Evolutionary conservation across 345 rosid genomes (phyloP).

Genomic region (Populus pruinosa): DNA sequence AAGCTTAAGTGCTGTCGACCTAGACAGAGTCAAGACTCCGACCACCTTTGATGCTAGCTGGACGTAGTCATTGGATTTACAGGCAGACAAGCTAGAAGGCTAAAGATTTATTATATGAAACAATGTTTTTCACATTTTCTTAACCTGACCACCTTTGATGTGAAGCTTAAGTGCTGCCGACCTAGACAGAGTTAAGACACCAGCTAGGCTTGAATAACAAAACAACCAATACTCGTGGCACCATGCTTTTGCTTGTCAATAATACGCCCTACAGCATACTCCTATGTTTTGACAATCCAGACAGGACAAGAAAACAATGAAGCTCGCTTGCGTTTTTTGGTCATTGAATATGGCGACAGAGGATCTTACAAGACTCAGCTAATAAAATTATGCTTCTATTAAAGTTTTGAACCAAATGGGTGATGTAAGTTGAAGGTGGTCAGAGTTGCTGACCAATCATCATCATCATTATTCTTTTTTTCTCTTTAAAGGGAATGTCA

Average conservation of each 20-base stretch:
- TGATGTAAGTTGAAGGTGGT: not conserved
- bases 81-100: not conserved
- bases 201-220: not conserved
- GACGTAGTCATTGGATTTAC: too few species aligned
- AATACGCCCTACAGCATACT: not conserved
- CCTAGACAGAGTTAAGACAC: not conserved
- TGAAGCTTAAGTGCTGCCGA: not conserved
- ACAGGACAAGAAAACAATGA: not conserved
- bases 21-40: too few species aligned
- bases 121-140: not conserved
- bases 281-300: not conserved
- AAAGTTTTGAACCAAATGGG: not conserved
- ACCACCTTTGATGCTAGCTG: too few species aligned
- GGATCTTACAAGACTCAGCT: not conserved
- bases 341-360: not conserved
- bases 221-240: not conserved
- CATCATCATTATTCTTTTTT: not conserved
- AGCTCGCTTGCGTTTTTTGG: not conserved
- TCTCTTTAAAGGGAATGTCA: too few species aligned
- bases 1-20: too few species aligned
- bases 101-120: not conserved
- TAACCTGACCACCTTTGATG: not conserved
- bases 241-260: not conserved
- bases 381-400: not conserved
- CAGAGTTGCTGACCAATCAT: not conserved